A percentile compares a stretch with the other conserved stretches of the same genome.
These are phyloP conservation scores for Leishmania tarentolae DNA, from an alignment of 208 protist species.

Conservation along the genomic window DNA sequence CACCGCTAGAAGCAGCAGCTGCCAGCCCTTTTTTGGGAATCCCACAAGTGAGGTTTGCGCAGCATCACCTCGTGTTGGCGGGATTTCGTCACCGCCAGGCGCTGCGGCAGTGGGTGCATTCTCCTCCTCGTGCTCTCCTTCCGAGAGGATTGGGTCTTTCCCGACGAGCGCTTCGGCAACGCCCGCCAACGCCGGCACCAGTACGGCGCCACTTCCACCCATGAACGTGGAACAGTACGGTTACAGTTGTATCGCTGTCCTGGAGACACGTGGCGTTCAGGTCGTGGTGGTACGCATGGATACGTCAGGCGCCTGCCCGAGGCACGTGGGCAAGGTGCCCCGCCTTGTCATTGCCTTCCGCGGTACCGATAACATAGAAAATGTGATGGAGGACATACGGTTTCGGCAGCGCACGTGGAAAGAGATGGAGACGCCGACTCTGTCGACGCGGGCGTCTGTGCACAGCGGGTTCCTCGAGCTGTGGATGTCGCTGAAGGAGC, in stretches of 20 bases:
- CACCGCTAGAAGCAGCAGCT: neutral
- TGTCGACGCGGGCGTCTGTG: slow-evolving; percentile 45
- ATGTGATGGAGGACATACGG: slow-evolving; percentile 70
- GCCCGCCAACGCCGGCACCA: neutral
- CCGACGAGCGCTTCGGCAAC: neutral
- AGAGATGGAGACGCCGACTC: slow-evolving; percentile 59
- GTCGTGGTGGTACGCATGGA: slow-evolving; percentile 69
- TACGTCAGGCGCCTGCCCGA: slow-evolving; percentile 30
- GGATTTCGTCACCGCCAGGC: neutral
- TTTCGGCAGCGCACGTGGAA: slow-evolving; percentile 62
- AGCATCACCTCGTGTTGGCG: neutral
- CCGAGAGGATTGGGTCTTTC: neutral
- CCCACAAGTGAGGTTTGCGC: neutral
- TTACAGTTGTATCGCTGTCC: slow-evolving; percentile 62
- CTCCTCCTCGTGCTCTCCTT: neutral
- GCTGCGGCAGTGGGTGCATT: neutral
- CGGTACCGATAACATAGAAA: slow-evolving; percentile 74
- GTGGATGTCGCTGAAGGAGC: slow-evolving; percentile 75
- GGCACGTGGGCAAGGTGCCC: slow-evolving; percentile 43
- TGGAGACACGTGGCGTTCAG: slow-evolving; percentile 67
- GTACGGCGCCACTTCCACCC: slow-evolving; percentile 9
- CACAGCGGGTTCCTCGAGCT: slow-evolving; percentile 84
- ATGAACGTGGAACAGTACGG: slow-evolving; percentile 77
- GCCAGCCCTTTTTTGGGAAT: neutral
- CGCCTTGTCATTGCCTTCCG: slow-evolving; percentile 81